These are phyloP conservation scores for Blastocystis sp. DNA, from an alignment of 352 stramenopile genomes.

Conservation along the genomic window DNA sequence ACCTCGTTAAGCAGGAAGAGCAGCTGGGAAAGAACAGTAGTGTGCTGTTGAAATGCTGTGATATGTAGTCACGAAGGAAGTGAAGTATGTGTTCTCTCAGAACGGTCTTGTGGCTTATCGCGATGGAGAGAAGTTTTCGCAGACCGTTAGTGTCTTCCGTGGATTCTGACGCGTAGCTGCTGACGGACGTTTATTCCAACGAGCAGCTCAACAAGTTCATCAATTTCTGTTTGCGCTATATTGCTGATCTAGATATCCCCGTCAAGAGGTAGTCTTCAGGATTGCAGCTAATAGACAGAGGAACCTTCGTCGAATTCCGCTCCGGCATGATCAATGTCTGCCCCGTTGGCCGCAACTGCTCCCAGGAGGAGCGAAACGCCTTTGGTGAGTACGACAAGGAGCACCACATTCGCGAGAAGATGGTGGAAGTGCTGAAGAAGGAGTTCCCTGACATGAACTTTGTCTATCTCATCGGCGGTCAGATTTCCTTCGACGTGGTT, in stretches of 20 bases:
- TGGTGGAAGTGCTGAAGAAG: constrained; percentile 50
- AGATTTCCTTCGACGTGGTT: constrained; percentile 67
- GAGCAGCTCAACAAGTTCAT: constrained; percentile 58
- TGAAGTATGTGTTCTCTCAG: constrained; percentile 57
- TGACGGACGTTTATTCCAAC: constrained; percentile 55
- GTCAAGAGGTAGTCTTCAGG: constrained; percentile 17
- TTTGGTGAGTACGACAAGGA: constrained; percentile 59
- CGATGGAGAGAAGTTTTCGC: not conserved
- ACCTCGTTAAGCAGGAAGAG: constrained; percentile 35
- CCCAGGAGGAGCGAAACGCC: not conserved
- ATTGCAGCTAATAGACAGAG: constrained; percentile 12
- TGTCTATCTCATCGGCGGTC: constrained; percentile 66
- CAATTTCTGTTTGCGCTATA: constrained; percentile 50
- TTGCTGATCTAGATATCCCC: constrained; percentile 61
- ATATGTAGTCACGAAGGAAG: constrained; percentile 25
- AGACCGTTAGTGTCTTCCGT: not conserved
- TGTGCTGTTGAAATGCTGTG: not conserved
- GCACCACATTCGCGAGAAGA: constrained; percentile 61
- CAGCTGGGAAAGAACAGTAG: constrained; percentile 40
- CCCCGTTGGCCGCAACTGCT: constrained; percentile 40
- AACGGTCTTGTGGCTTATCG: constrained; percentile 34
- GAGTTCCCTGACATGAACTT: constrained; percentile 36
- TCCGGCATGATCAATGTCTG: constrained; percentile 69
- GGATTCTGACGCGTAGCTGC: constrained; percentile 2
- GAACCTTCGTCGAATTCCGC: constrained; percentile 66